Conservation (phyloP, 805 yeast genomes). For the Saccharomyces eubayanus region DNA sequence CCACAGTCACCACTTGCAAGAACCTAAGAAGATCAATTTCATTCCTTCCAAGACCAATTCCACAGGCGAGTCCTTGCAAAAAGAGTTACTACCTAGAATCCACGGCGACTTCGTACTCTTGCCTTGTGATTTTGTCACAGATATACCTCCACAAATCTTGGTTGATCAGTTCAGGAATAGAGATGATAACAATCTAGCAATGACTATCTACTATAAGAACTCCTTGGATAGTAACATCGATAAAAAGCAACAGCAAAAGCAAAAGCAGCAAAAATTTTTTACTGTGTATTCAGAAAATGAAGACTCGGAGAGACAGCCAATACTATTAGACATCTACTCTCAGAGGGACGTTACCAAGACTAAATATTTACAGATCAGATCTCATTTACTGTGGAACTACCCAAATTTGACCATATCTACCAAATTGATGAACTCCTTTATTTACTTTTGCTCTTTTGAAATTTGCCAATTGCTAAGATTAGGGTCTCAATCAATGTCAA, state of each 20-base stretch:
- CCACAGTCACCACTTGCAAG: conserved; percentile 25
- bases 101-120: conserved; percentile 61
- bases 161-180: conserved; percentile 76
- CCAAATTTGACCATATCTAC: conserved; percentile 75
- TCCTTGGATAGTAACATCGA: conserved; percentile 69
- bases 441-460: conserved; percentile 53
- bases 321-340: conserved; percentile 63
- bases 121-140: conserved; percentile 92
- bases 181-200: conserved; percentile 57
- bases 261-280: conserved; percentile 44
- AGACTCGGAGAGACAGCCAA: conserved; percentile 29
- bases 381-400: conserved; percentile 83
- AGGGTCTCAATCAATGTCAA: not conserved
- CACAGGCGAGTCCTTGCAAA: conserved; percentile 55
- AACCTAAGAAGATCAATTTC: conserved; percentile 35
- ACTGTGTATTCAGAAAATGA: conserved; percentile 52
- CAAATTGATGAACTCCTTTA: conserved; percentile 62
- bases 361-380: conserved; percentile 67
- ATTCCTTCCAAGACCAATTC: conserved; percentile 39
- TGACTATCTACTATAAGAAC: conserved; percentile 71
- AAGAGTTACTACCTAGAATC: conserved; percentile 36
- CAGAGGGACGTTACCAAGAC: conserved; percentile 60
- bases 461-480: conserved; percentile 42
- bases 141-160: conserved; percentile 81
- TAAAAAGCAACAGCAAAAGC: conserved; percentile 40